Base-by-base conservation (phyloP, 208 protist species). In the Leishmania lainsoni region DNA sequence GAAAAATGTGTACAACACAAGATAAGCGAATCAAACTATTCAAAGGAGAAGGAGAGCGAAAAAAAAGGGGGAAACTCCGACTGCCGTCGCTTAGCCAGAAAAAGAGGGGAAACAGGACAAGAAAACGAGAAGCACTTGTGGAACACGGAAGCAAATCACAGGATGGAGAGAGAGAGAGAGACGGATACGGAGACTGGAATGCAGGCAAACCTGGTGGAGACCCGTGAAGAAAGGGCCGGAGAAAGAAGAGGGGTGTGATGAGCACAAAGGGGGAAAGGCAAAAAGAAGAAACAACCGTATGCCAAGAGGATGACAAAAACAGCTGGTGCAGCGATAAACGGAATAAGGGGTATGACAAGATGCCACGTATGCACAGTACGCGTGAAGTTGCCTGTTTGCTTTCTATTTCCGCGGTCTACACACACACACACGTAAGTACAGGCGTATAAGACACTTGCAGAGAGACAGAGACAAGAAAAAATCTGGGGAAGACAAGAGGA, bases 271-370 rank as follows among this genome's bases (percentile, higher is more conserved):
- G 22, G n/a, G 22, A 81, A 32, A 63, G 22, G n/a, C 8, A 81
- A 32, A 63, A 70, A 61, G n/a, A 63, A 29, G 74, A 74, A 68
- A 72, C n/a, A 29, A 81, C 76, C 56, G 69, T 29, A 22, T 29
- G n/a, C 16, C 6, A 9, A 72, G 3, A 70, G 35, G 51, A 78
- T 63, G 76, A 39, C 35, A 72, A 69, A 45, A 54, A 49, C 48
- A 59, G 29, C 51, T 45, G 26, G 54, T 48, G 35, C 16, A 12
- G 68, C 5, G 68, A 51, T 3, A 51, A 49, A 72, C 42, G 35
- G 35, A 48, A 49, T 20, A 49, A 29, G 14, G 17, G 8, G 52
- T 12, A 22, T 12, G 29, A 39, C 9, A 66, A 26, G 12, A 39
- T 4, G n/a, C 61, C 29, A 66, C 14, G 29, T 66, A 39, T n/a